Percentiles rank a stretch among this genome's conserved stretches.
phyloP scores from a whole-genome alignment of 1,139 yeast genomes.

The Geotrichum bryndzae region DNA sequence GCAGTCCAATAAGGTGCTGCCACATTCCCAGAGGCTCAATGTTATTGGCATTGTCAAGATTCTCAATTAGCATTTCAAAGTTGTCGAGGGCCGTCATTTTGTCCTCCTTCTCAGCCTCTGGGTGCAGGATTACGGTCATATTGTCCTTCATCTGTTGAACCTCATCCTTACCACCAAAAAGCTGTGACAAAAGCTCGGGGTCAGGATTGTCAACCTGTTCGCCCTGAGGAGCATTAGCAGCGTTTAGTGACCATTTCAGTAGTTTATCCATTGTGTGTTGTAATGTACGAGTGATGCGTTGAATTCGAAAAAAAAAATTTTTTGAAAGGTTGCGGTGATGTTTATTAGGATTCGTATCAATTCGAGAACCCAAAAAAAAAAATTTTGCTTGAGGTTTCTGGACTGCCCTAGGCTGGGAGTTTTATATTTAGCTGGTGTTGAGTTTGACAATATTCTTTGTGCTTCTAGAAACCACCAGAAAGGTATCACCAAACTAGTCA shows the following conservation, averaged over 20 bases:
- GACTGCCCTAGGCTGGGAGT: neutral
- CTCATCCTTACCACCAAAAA: conserved; percentile 83
- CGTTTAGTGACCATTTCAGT: conserved; percentile 80
- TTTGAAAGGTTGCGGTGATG: neutral
- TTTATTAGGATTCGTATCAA: neutral
- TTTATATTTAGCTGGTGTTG: neutral
- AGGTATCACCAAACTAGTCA: neutral
- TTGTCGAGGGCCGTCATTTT: conserved; percentile 79
- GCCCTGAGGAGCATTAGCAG: conserved; percentile 26
- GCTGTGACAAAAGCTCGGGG: conserved; percentile 65
- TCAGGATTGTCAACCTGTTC: conserved; percentile 38
- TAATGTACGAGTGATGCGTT: neutral
- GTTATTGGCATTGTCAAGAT: conserved; percentile 90
- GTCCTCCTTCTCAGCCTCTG: conserved; percentile 47
- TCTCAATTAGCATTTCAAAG: conserved; percentile 90
- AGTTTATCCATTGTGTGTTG: conserved; percentile 65
- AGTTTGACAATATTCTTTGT: neutral
- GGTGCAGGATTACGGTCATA: conserved; percentile 54
- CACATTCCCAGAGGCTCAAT: conserved; percentile 78
- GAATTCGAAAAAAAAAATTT: neutral
- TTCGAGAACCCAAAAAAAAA: neutral
- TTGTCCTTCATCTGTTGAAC: conserved; percentile 78
- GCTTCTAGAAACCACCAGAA: neutral
- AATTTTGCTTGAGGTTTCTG: neutral
- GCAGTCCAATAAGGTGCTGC: conserved; percentile 55